Evolutionary conservation across 306 rosid genomes (phyloP), one percentile per base, ranked within the genome.

Genomic region (Rosa rugosa): DNA sequence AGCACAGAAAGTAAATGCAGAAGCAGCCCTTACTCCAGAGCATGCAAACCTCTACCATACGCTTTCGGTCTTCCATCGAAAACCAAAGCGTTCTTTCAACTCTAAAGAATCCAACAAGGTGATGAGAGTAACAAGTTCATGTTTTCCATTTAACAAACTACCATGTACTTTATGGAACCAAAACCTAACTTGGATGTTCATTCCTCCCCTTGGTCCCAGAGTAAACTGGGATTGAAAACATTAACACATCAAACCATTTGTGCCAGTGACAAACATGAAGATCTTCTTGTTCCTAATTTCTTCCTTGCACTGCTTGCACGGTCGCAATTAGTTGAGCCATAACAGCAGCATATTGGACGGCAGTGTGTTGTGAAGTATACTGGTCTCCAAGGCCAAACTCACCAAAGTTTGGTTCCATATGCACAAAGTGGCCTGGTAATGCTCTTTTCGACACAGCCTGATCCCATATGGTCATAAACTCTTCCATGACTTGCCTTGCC

Each of bases 361-460:
- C 98, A 3, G 97, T 91, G 79, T 95, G 99, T 71, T 93, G 98
- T 41, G 87, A 69, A 40, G 93, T 85, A 68, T 89, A 95, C 77
- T 40, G 83, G 86, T 93, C 98, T 18, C 81, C 66, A 44, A 90
- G 98, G 50, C 97, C 97, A 78, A 75, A 91, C 74, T 95, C 98
- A 8, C 86, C 87, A 85, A 86, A 95, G 71, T 69, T 80, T 80
- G 96, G 93, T 68, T 93, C 98, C 6, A 87, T 77, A 8, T 88
- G 93, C 88, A 89, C 73, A 85, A 93, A 93, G 11, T 93, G 99
- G n/a, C 97, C 99, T 0, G 94, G 98, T 67, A 92, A 80, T 78
- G 98, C 89, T 47, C 93, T 90, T 81, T 93, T 95, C 2, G 94
- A 82, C 75, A 93, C 83, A 5, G 85, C 77, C 80, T 95, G 96